Base-by-base conservation (phyloP, 192 early-diverging fungal species). In the Coemansia sp. region DNA sequence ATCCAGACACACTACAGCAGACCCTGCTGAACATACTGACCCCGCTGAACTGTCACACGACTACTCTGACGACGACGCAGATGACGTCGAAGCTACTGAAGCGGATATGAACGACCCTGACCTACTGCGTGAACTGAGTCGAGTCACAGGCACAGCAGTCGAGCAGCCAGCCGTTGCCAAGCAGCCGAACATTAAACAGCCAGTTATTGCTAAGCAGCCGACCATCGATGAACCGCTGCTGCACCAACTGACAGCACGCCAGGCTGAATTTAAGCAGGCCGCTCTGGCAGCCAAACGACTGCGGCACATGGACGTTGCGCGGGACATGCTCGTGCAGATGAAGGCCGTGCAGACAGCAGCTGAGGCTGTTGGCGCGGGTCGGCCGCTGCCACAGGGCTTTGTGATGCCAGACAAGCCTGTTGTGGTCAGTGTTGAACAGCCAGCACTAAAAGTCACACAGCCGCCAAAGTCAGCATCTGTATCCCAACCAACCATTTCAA, bases 101-200 rank as follows among this genome's bases (percentile, higher is more conserved):
- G 67, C 66, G 21, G 76, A 79, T 51, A 73, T 79, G 76, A 66
- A 68, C 25, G 70, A 79, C 57, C 76, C 76, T 5, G 28, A 7
- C 18, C 63, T 79, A 44, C 50, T 79, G 25, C 63, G 63, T 11
- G 70, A 72, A 60, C 70, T 79, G n/a, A 36, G 70, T 4, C 54
- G 28, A 15, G 15, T 68, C 40, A 6, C 58, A 6, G 26, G 31
- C 6, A 28, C 44, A 1, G 8, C 31, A 34, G 31, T 8, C 2
- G 31, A 34, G 31, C 31, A 34, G 31, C 40, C 40, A 44, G 40
- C 5, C 15, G 40, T n/a, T 44, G 11, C 40, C 15, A 44, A 44
- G 14, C 15, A 5, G 40, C 40, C 55, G 1, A 31, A 5, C 31
- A 31, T 31, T 31, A 31, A 31, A 31, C 31, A 31, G 31, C 38